Conservation (phyloP, 2,329 filamentous ascomycete species). For the Sporothrix pseudoabietina region DNA sequence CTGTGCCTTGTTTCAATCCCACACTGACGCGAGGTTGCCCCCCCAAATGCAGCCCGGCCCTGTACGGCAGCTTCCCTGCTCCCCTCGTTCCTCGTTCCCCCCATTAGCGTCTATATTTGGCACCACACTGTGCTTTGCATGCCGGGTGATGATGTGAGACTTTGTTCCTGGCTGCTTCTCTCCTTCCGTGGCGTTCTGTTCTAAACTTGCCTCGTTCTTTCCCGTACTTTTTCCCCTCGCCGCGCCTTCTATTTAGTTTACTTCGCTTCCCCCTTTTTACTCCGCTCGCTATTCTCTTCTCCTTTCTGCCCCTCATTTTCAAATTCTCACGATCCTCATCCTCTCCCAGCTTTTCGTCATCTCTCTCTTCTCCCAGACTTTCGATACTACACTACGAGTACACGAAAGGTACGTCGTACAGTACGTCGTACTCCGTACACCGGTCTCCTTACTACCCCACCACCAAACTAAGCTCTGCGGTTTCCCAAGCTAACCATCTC, state of each 20-base stretch:
- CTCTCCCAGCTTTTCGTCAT: not conserved
- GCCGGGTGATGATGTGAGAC: slow-evolving; percentile 22
- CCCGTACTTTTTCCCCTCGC: slow-evolving; percentile 1
- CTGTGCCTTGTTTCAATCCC: slow-evolving; percentile 25
- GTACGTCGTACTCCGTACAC: not conserved
- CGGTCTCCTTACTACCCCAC: not conserved
- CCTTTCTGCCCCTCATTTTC: not conserved
- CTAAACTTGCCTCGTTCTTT: not conserved
- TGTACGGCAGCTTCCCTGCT: not conserved
- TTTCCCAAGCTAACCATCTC: not conserved
- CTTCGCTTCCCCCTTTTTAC: not conserved
- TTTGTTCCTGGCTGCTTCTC: not conserved
- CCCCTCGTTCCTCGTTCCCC: too few species aligned
- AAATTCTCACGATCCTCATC: not conserved
- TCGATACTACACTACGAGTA: not conserved
- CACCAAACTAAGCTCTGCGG: not conserved
- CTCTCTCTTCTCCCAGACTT: not conserved
- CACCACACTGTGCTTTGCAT: not conserved
- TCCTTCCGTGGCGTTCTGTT: slow-evolving; percentile 13
- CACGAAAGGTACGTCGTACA: slow-evolving; percentile 5
- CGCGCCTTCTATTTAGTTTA: slow-evolving; percentile 22
- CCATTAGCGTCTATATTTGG: slow-evolving; percentile 25
- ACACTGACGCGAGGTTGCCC: slow-evolving; percentile 12
- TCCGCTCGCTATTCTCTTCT: not conserved
- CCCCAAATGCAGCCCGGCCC: slow-evolving; percentile 7